Evolutionary conservation across 805 yeast genomes (phyloP).

Genomic region (Ogataea populi-albae): DNA sequence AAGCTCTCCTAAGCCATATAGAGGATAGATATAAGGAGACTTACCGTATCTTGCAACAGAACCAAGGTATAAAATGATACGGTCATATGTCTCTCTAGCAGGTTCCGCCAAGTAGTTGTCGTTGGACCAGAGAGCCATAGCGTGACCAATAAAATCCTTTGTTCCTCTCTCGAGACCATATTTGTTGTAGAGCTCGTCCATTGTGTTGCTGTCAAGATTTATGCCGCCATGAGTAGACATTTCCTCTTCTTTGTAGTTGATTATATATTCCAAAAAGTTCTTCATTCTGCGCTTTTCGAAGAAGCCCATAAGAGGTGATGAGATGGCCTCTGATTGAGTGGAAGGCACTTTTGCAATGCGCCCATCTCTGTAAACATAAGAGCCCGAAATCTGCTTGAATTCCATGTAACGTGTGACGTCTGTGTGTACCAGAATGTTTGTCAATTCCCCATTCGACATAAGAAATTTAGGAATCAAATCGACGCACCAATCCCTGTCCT

Average conservation of each 20-base stretch:
- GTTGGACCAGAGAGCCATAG: constrained; percentile 96
- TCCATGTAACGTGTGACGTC: constrained; percentile 95
- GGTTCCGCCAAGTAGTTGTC: constrained; percentile 87
- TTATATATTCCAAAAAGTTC: constrained; percentile 84
- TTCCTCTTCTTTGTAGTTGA: constrained; percentile 75
- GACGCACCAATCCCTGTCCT: constrained; percentile 97
- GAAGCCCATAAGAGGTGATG: constrained; percentile 90
- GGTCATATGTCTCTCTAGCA: constrained; percentile 86
- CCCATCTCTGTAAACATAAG: constrained; percentile 88
- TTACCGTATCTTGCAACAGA: constrained; percentile 94
- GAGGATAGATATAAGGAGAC: constrained; percentile 93
- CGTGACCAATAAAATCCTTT: constrained; percentile 95
- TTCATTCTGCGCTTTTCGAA: constrained; percentile 96
- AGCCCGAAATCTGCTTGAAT: constrained; percentile 94
- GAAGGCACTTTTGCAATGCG: constrained; percentile 94
- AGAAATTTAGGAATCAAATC: constrained; percentile 94
- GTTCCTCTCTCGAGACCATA: constrained; percentile 92
- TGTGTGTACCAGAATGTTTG: constrained; percentile 91
- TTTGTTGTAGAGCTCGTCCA: constrained; percentile 86
- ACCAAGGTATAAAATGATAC: constrained; percentile 80
- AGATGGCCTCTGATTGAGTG: constrained; percentile 84
- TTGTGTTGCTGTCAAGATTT: constrained; percentile 81
- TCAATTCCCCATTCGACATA: constrained; percentile 97
- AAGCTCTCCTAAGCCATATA: constrained; percentile 94
- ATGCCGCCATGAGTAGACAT: constrained; percentile 79